Conservation (phyloP, 2,329 filamentous ascomycete species). For the Aureobasidium sp. region DNA sequence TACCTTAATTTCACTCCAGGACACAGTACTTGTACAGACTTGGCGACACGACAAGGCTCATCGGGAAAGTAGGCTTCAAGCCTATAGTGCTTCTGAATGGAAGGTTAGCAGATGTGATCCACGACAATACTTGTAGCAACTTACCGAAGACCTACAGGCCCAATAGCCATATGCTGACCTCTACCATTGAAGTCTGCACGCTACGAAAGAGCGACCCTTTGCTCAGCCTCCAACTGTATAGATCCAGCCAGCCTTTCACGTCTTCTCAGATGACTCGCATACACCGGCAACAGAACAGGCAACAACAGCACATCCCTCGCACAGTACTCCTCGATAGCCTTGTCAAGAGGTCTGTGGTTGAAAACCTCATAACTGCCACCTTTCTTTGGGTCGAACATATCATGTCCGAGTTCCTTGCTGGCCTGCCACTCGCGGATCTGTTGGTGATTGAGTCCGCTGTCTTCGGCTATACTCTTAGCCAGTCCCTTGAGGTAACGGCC, state of each 20-base stretch:
- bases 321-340: constrained; percentile 38
- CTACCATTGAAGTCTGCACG: constrained; percentile 19
- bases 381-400: constrained; percentile 32
- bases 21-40: not conserved
- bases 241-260: constrained; percentile 19
- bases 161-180: constrained; percentile 24
- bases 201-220: constrained; percentile 26
- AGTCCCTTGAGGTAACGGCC: no score
- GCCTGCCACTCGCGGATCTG: constrained; percentile 21
- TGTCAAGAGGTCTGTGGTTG: constrained; percentile 35
- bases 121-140: not conserved
- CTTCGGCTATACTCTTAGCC: constrained; percentile 20
- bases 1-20: not conserved
- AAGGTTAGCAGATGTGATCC: not conserved
- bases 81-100: no score
- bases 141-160: constrained; percentile 16
- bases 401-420: constrained; percentile 29
- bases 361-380: constrained; percentile 43
- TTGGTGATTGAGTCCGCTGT: constrained; percentile 14
- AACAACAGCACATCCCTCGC: constrained; percentile 38
- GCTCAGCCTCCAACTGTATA: constrained; percentile 21
- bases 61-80: not conserved
- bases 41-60: not conserved
- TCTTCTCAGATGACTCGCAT: constrained; percentile 14
- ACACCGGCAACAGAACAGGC: constrained; percentile 23